A percentile compares a stretch with the other conserved stretches of the same genome.
Conservation (phyloP, 257 asterid genomes). For the Solanum chilense region DNA sequence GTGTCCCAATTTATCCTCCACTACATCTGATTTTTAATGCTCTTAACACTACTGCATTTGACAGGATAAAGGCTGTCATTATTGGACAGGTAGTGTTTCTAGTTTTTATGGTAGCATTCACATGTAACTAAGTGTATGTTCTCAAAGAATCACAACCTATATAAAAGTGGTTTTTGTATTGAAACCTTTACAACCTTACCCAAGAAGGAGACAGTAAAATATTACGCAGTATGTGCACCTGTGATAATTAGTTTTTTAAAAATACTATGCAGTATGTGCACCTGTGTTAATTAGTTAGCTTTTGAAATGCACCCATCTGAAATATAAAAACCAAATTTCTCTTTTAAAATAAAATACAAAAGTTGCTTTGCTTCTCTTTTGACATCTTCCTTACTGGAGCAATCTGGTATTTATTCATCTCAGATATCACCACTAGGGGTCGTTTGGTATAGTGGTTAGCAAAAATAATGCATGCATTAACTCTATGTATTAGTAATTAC, state of each 20-base stretch:
- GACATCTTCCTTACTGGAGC: neutral
- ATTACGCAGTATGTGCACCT: neutral
- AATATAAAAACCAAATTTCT: neutral
- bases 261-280: neutral
- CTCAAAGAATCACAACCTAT: neutral
- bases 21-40: constrained; percentile 76
- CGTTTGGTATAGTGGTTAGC: neutral
- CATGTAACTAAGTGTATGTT: neutral
- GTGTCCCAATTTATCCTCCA: constrained; percentile 74
- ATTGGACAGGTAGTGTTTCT: constrained; percentile 67
- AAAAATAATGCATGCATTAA: neutral
- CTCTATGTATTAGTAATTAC: neutral
- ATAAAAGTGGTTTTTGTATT: neutral
- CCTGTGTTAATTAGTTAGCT: neutral
- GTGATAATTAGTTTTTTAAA: neutral
- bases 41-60: constrained; percentile 74
- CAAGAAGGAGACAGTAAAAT: neutral
- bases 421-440: neutral
- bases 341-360: neutral
- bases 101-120: neutral
- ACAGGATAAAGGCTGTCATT: constrained; percentile 72
- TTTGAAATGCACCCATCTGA: neutral
- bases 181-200: neutral
- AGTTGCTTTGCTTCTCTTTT: neutral
- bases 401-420: neutral